Evolutionary conservation across 768 basidiomycete genomes (phyloP), one percentile per base, ranked within the genome.

Genomic region (Psilocybe subaeruginosa): DNA sequence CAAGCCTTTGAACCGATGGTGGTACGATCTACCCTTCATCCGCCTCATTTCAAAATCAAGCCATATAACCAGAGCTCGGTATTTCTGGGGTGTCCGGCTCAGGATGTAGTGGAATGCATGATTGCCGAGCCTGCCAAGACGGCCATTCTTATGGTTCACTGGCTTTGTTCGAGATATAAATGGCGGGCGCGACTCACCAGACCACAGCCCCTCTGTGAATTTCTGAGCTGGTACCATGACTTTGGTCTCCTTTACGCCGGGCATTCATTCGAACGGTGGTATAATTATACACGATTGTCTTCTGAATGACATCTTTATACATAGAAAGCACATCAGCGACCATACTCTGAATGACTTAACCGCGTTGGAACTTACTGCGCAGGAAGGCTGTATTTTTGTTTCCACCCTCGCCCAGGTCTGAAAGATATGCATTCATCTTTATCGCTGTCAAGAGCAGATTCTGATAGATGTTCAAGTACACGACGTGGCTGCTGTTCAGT

Each of bases 391-490:
- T 68, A 59, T 80, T 83, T 62, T 76, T 82, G 33, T 64, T 68
- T n/a, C 78, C 65, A 53, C 77, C 74, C 16, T 79, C 62, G 12
- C 82, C 79, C 86, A 86, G 90, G 54, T 81, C 80, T 37, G 82
- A 80, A 35, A 98, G 76, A 70, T 98, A 97, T 55, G 84, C 81
- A 61, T 93, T 87, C 82, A 94, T 90, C 76, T 93, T 97, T 81
- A 95, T 88, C 0, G 91, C 93, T 2, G 87, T 81, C 46, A 97
- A 73, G 31, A 92, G 73, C 69, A 95, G 90, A 68, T 89, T 92
- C 70, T 94, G 91, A 72, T 94, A 97, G 11, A 97, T 81, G 73
- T 98, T 99, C 56, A 86, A 72, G 72, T 91, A 85, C 8, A 94
- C 85, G 1, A 81, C 82, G 45, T 81, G 68, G 16, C 74, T 65